Evolutionary conservation across 1,284 basidiomycete species (phyloP).

Genomic region (Cutaneotrichosporon dermatis): DNA sequence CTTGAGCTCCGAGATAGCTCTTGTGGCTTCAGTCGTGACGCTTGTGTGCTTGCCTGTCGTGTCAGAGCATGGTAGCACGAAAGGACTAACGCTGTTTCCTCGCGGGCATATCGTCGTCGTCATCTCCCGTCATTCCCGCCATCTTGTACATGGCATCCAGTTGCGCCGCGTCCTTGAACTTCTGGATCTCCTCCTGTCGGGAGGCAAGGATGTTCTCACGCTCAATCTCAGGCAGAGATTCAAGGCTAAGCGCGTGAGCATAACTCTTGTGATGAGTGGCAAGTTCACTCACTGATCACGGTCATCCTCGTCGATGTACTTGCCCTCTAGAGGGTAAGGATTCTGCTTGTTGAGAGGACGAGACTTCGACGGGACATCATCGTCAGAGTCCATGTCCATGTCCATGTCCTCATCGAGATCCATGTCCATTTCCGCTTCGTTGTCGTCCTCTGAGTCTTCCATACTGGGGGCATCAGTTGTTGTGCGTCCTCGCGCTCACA

Average conservation of each 20-base stretch:
- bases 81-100: conserved; percentile 55
- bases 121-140: conserved; percentile 49
- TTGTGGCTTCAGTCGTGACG: conserved; percentile 73
- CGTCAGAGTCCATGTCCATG: conserved; percentile 42
- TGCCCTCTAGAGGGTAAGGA: conserved; percentile 84
- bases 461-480: background rate
- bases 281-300: conserved; percentile 63
- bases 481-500: background rate
- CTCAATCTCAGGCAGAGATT: conserved; percentile 77
- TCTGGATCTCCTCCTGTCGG: conserved; percentile 74
- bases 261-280: background rate
- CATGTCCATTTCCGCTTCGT: conserved; percentile 28
- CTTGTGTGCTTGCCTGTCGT: conserved; percentile 66
- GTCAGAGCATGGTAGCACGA: background rate
- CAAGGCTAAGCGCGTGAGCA: conserved; percentile 56
- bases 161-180: conserved; percentile 66
- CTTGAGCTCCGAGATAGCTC: conserved; percentile 75
- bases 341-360: conserved; percentile 35
- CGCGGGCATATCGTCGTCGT: conserved; percentile 19
- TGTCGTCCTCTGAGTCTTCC: conserved; percentile 27
- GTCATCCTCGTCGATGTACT: conserved; percentile 78
- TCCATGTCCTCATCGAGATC: conserved; percentile 43
- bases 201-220: conserved; percentile 78
- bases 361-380: conserved; percentile 18
- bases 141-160: conserved; percentile 67